A percentile compares a stretch with the other conserved stretches of the same genome.
These are phyloP conservation scores for Sarocladium oryzae DNA, from an alignment of 2,329 filamentous ascomycete genomes.

Conservation along the genomic window DNA sequence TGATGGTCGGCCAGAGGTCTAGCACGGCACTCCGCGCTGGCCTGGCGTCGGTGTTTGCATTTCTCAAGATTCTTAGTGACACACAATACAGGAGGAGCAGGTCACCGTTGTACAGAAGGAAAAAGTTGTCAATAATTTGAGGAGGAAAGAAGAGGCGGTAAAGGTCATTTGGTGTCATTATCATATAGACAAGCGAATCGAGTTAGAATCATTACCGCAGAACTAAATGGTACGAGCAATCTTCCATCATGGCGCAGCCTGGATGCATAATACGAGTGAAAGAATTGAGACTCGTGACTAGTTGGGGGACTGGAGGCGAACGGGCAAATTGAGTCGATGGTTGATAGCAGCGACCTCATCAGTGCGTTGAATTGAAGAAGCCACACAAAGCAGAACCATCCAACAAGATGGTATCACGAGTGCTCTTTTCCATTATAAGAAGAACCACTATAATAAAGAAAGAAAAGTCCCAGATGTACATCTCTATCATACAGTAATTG, in stretches of 20 bases:
- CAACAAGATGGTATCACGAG: too few relatives aligned
- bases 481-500: not conserved
- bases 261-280: not conserved
- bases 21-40: not conserved
- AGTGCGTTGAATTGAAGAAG: too few relatives aligned
- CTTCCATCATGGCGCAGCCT: not conserved
- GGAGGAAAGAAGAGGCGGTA: constrained; percentile 3
- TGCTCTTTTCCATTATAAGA: too few relatives aligned
- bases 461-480: not conserved
- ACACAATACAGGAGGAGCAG: not conserved
- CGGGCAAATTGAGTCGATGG: too few relatives aligned
- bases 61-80: not conserved
- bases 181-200: constrained; percentile 9
- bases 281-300: too few relatives aligned
- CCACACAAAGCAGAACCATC: too few relatives aligned
- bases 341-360: too few relatives aligned
- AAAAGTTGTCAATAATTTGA: not conserved
- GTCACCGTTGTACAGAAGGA: not conserved
- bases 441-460: too few relatives aligned
- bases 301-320: too few relatives aligned
- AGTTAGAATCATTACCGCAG: not conserved
- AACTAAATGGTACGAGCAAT: not conserved
- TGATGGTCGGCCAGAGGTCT: not conserved
- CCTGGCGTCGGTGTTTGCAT: not conserved
- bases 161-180: not conserved